These are phyloP conservation scores for Crithidia expoeki DNA, from an alignment of 208 protist species.

Conservation along the genomic window DNA sequence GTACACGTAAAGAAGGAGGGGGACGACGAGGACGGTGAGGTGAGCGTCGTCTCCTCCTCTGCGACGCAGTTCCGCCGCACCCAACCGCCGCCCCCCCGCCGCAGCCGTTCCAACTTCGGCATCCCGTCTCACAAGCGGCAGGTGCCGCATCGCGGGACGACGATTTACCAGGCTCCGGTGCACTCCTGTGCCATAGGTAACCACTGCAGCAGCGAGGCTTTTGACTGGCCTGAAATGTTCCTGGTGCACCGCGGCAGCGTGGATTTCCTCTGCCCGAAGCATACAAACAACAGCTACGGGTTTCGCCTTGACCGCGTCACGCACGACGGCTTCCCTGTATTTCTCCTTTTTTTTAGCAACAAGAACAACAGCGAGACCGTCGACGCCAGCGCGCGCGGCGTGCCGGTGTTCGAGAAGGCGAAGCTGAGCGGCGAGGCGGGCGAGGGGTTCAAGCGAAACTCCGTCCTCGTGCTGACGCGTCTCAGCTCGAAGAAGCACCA, in stretches of 20 bases:
- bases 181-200: slow-evolving; percentile 21
- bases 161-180: slow-evolving; percentile 39
- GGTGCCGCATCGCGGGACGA: slow-evolving; percentile 42
- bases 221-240: slow-evolving; percentile 62
- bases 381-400: slow-evolving; percentile 33
- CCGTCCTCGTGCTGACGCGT: slow-evolving; percentile 47
- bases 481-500: slow-evolving; percentile 36
- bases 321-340: slow-evolving; percentile 68
- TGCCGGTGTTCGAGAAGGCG: slow-evolving; percentile 55
- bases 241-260: slow-evolving; percentile 71
- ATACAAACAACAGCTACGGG: slow-evolving; percentile 56
- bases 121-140: slow-evolving; percentile 39
- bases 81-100: neutral
- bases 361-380: slow-evolving; percentile 43
- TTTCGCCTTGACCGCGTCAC: slow-evolving; percentile 74
- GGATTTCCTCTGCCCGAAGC: slow-evolving; percentile 59
- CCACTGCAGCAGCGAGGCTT: slow-evolving; percentile 64
- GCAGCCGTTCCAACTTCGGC: neutral
- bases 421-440: slow-evolving; percentile 48
- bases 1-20: neutral
- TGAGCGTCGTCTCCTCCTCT: slow-evolving; percentile 2
- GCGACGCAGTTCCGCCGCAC: neutral
- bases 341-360: slow-evolving; percentile 62
- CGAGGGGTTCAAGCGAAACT: slow-evolving; percentile 19
- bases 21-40: neutral